A percentile compares a stretch with the other conserved stretches of the same genome.
phyloP scores from a whole-genome alignment of 1,139 yeast genomes.

The Candida buenavistaensis region DNA sequence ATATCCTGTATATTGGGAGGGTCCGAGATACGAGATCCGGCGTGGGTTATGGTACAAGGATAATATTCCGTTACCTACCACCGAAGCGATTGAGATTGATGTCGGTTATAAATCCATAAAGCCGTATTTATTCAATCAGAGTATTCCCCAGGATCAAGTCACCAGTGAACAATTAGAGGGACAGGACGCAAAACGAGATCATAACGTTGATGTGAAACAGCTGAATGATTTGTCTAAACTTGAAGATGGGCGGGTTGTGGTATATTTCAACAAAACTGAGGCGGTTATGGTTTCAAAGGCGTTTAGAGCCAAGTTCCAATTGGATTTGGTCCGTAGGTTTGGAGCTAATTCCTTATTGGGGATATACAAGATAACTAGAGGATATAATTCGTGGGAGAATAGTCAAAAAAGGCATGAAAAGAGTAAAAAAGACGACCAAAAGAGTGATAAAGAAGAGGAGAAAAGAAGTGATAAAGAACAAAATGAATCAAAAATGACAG shows the following conservation, averaged over 20 bases:
- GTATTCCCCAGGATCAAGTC: constrained; percentile 8
- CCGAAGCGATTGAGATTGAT: constrained; percentile 61
- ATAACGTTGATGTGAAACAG: constrained; percentile 15
- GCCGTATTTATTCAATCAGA: constrained; percentile 26
- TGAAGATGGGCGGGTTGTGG: constrained; percentile 29
- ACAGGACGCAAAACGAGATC: constrained; percentile 3
- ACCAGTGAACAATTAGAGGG: constrained; percentile 5
- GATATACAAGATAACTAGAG: constrained; percentile 25
- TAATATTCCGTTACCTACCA: constrained; percentile 57
- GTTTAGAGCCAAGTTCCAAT: constrained; percentile 33
- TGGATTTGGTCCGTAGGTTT: constrained; percentile 39
- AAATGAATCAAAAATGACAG: background rate
- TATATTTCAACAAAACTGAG: constrained; percentile 32
- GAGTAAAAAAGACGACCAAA: constrained; percentile 25
- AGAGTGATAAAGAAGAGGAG: too few species aligned
- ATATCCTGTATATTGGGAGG: constrained; percentile 83
- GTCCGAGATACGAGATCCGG: constrained; percentile 80
- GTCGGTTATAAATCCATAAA: constrained; percentile 41
- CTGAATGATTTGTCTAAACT: constrained; percentile 33
- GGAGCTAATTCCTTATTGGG: constrained; percentile 32
- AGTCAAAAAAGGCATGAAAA: constrained; percentile 28
- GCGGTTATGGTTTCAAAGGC: constrained; percentile 42
- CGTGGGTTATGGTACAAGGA: constrained; percentile 83
- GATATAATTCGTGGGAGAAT: constrained; percentile 29
- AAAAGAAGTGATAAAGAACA: constrained; percentile 8